Conservation (phyloP, 768 basidiomycete genomes). For the Leucogyrophana mollusca region DNA sequence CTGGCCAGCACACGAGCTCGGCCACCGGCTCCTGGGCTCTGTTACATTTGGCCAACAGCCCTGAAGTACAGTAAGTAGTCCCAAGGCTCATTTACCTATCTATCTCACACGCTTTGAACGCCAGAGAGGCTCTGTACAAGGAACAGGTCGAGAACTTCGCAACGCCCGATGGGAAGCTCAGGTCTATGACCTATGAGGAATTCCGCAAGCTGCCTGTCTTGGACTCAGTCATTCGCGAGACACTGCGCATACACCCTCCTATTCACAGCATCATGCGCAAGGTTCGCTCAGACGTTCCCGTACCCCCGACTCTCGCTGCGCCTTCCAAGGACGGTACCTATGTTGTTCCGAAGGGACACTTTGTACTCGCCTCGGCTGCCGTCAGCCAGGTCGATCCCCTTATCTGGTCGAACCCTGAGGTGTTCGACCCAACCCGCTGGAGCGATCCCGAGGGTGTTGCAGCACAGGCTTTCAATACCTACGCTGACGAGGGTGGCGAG, state of each 20-base stretch:
- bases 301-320: conserved; percentile 78
- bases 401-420: conserved; percentile 71
- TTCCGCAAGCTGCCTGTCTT: conserved; percentile 79
- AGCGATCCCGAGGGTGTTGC: conserved; percentile 81
- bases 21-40: conserved; percentile 89
- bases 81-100: neutral
- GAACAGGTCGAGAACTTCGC: conserved; percentile 87
- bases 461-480: conserved; percentile 71
- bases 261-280: conserved; percentile 96
- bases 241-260: conserved; percentile 89
- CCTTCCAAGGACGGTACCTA: conserved; percentile 74
- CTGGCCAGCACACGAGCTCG: conserved; percentile 97
- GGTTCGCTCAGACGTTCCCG: conserved; percentile 79
- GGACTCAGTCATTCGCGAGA: conserved; percentile 91
- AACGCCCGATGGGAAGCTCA: conserved; percentile 76
- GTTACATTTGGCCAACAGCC: conserved; percentile 78
- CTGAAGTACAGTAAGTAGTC: conserved; percentile 65
- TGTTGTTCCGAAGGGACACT: conserved; percentile 88
- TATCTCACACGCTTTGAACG: conserved; percentile 3
- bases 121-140: conserved; percentile 77
- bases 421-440: conserved; percentile 87
- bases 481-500: conserved; percentile 74
- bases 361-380: conserved; percentile 84
- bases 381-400: conserved; percentile 84
- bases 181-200: conserved; percentile 82